Base-by-base conservation (phyloP, 768 basidiomycete species). In the Gymnopilus dilepis region DNA sequence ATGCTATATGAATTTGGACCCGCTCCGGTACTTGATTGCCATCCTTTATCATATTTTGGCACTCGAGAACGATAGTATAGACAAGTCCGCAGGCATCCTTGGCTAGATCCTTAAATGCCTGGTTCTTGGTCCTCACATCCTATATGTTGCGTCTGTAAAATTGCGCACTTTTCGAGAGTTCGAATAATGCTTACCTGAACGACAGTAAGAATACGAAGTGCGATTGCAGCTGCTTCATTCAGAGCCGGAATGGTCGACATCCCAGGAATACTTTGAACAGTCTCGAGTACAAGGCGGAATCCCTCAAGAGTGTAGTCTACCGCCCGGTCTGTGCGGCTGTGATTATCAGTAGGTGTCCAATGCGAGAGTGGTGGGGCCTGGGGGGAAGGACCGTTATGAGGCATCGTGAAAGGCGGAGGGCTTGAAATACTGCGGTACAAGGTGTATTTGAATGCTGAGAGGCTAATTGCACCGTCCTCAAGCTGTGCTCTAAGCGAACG, bases 61-160 rank as follows among this genome's bases (percentile, higher is more conserved):
- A 62, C 47, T 62, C 56, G 1, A 58, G 13, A 7, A 47, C 21
- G 17, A 58, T 24, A 1, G 61, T 56, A 22, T 58, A 62, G n/a
- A 62, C 61, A 9, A 62, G 34, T 13, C 61, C 57, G 24, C 57
- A 62, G 9, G 56, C 61, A 24, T 62, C 61, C 12, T 8, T 57
- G 1, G 38, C 61, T 2, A 62, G 61, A 6, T 62, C 61, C 6
- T 43, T 43, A 19, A 57, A 62, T 0, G 45, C 55, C 7, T 57
- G 22, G 43, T 57, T 52, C 19, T 41, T 50, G 17, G n/a, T 41
- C 24, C 47, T 34, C 28, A 62, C 41, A 17, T 62, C 61, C 61
- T 62, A 26, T 11, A 19, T 5, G 13, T 28, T 33, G n/a, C n/a
- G n/a, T n/a, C n/a, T n/a, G n/a, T n/a, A n/a, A n/a, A n/a, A n/a